Evolutionary conservation across 2,329 filamentous ascomycete species (phyloP).

Genomic region (Stagonosporopsis chrysanthemi): DNA sequence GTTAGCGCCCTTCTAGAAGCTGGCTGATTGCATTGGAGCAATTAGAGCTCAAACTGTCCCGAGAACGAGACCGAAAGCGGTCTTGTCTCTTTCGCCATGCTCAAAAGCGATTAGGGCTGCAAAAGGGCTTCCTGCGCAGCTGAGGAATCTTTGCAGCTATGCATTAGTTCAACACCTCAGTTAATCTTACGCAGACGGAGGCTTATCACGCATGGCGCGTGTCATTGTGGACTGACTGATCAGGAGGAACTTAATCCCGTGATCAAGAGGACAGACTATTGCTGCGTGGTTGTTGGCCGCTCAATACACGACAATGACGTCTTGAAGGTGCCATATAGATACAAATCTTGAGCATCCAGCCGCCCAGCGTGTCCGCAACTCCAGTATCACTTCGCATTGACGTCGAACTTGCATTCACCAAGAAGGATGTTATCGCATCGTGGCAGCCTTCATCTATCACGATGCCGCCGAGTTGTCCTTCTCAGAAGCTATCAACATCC

Average conservation of each 20-base stretch:
- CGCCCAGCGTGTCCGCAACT: too few species aligned
- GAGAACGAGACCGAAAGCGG: slow-evolving; percentile 6
- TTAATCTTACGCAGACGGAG: neutral
- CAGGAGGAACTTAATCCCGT: neutral
- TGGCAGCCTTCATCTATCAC: too few species aligned
- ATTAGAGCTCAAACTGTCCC: neutral
- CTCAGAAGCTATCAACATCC: too few species aligned
- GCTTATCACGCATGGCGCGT: neutral
- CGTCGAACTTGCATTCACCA: too few species aligned
- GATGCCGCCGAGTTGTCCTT: too few species aligned
- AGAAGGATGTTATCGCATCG: too few species aligned
- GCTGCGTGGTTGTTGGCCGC: neutral
- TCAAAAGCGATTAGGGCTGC: neutral
- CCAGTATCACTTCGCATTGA: too few species aligned
- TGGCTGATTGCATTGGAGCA: neutral
- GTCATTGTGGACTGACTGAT: neutral
- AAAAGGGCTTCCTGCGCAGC: neutral
- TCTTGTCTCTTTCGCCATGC: neutral
- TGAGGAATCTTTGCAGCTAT: neutral
- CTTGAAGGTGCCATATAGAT: too few species aligned
- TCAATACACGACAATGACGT: too few species aligned
- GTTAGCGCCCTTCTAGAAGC: neutral
- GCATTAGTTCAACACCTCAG: neutral
- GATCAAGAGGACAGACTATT: neutral
- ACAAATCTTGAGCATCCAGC: too few species aligned